Evolutionary conservation across 805 yeast species (phyloP).

Genomic region (Metschnikowia noctiluminum): DNA sequence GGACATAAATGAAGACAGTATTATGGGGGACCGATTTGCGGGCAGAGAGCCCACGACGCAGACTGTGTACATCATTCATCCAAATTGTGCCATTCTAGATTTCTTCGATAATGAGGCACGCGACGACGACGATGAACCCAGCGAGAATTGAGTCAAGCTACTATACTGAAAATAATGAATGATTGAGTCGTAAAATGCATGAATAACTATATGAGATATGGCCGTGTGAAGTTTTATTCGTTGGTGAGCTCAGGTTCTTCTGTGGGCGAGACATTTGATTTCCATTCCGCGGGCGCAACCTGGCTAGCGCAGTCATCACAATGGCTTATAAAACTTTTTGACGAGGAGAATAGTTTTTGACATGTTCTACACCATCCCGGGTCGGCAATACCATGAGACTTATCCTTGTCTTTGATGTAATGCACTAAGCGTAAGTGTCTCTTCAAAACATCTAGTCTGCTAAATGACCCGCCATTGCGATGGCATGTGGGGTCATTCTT

Average conservation of each 20-base stretch:
- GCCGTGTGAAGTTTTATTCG: neutral
- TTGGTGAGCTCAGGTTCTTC: neutral
- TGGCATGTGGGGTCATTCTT: slow-evolving; percentile 66
- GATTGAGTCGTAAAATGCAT: slow-evolving; percentile 1
- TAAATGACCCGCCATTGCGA: slow-evolving; percentile 72
- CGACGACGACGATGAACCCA: slow-evolving; percentile 6
- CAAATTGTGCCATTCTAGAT: slow-evolving; percentile 79
- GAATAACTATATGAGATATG: neutral
- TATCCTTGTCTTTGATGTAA: slow-evolving; percentile 48
- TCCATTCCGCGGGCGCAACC: slow-evolving; percentile 10
- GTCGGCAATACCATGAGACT: slow-evolving; percentile 32
- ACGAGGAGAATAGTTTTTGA: slow-evolving; percentile 49
- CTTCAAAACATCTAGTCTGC: slow-evolving; percentile 69
- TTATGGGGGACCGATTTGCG: slow-evolving; percentile 14
- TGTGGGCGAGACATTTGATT: neutral
- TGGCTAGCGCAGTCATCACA: slow-evolving; percentile 56
- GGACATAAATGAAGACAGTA: slow-evolving; percentile 29
- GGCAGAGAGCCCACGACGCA: slow-evolving; percentile 10
- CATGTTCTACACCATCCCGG: slow-evolving; percentile 71
- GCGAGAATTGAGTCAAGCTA: neutral
- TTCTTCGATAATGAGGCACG: slow-evolving; percentile 40
- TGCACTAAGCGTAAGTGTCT: slow-evolving; percentile 71
- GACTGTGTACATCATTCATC: slow-evolving; percentile 54
- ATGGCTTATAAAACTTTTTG: slow-evolving; percentile 61
- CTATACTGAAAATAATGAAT: too few species aligned